A percentile compares a stretch with the other conserved stretches of the same genome.
Evolutionary conservation across 345 rosid species (phyloP).

Genomic region (Cardamine chenopodiifolia): DNA sequence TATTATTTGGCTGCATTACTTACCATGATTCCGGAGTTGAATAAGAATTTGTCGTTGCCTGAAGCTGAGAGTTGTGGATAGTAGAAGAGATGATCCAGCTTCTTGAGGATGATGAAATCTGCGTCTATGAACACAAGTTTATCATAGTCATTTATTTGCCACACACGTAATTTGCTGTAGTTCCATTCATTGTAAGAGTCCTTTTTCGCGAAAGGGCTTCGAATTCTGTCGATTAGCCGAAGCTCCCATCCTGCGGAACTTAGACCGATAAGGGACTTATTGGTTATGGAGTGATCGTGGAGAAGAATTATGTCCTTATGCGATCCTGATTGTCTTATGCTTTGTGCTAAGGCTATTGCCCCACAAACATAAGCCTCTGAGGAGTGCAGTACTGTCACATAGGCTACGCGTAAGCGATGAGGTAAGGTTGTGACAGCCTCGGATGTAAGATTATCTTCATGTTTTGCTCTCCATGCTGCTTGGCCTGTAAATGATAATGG

Average conservation of each 20-base stretch:
- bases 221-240: slow-evolving; percentile 51
- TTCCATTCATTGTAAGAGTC: slow-evolving; percentile 87
- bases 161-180: slow-evolving; percentile 80
- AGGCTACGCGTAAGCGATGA: slow-evolving; percentile 49
- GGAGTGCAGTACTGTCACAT: slow-evolving; percentile 81
- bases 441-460: not conserved
- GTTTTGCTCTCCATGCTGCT: slow-evolving; percentile 39
- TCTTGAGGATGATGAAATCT: slow-evolving; percentile 57
- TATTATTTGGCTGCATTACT: slow-evolving; percentile 18
- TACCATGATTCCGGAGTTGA: slow-evolving; percentile 85
- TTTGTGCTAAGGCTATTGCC: slow-evolving; percentile 84
- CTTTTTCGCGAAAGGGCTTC: slow-evolving; percentile 57
- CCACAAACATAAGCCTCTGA: slow-evolving; percentile 89
- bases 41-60: slow-evolving; percentile 46
- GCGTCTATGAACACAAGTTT: slow-evolving; percentile 78
- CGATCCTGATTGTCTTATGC: slow-evolving; percentile 62
- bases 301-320: slow-evolving; percentile 64
- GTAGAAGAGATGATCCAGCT: slow-evolving; percentile 58
- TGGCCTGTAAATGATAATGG: slow-evolving; percentile 31
- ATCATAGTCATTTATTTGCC: slow-evolving; percentile 64
- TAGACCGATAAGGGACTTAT: slow-evolving; percentile 53
- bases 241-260: slow-evolving; percentile 70
- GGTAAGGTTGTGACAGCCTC: not conserved
- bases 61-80: slow-evolving; percentile 74
- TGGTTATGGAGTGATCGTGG: slow-evolving; percentile 55